These are phyloP conservation scores for Saccharomycopsis phalli DNA, from an alignment of 1,139 yeast genomes.

Conservation along the genomic window DNA sequence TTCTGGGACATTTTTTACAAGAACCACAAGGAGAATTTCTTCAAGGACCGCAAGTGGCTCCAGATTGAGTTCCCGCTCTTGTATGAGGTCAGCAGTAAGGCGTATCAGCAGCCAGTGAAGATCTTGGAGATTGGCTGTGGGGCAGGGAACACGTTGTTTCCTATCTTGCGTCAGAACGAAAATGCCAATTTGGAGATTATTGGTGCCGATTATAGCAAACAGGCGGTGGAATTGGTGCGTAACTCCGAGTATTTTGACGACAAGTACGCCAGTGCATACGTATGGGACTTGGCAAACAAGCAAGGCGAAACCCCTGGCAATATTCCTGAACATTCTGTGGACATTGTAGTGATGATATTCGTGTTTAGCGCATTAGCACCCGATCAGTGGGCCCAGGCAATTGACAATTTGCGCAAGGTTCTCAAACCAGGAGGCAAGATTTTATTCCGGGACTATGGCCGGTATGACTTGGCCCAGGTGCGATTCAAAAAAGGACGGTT, in stretches of 20 bases:
- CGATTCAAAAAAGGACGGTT: constrained; percentile 84
- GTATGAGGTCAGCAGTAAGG: constrained; percentile 65
- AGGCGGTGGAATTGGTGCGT: constrained; percentile 81
- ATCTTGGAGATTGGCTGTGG: constrained; percentile 96
- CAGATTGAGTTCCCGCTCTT: constrained; percentile 87
- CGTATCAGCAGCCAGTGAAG: constrained; percentile 46
- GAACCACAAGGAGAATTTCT: constrained; percentile 85
- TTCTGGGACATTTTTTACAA: constrained; percentile 94
- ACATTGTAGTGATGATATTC: constrained; percentile 86
- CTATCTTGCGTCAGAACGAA: constrained; percentile 71
- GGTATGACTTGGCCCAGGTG: constrained; percentile 93
- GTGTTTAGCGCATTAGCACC: constrained; percentile 92
- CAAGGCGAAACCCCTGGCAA: constrained; percentile 75
- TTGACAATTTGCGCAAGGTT: constrained; percentile 55
- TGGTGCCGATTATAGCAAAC: constrained; percentile 86
- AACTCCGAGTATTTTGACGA: constrained; percentile 48
- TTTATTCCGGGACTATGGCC: constrained; percentile 87
- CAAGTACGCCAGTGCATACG: constrained; percentile 70
- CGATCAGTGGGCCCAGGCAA: constrained; percentile 79
- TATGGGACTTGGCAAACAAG: constrained; percentile 90
- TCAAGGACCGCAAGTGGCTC: constrained; percentile 94
- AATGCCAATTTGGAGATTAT: constrained; percentile 66
- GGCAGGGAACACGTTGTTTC: constrained; percentile 95
- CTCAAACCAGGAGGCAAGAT: constrained; percentile 91
- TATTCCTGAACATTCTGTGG: constrained; percentile 73